Conservation (phyloP, 2,329 filamentous ascomycete genomes). For the Pseudogymnoascus sp. region DNA sequence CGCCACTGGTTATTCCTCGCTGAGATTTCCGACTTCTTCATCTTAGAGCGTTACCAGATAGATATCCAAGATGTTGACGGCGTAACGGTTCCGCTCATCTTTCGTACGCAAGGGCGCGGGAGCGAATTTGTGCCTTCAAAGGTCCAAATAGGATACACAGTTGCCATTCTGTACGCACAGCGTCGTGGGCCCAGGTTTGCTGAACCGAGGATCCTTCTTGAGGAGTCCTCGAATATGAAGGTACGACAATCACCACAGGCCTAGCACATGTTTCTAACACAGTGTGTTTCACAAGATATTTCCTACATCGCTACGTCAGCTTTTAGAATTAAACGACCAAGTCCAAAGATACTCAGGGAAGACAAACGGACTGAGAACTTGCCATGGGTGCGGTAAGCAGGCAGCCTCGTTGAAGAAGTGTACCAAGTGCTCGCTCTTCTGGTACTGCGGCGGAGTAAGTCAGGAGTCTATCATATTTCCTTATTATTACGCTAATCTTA, state of each 20-base stretch:
- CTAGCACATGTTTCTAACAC: conserved; percentile 9
- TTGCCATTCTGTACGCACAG: conserved; percentile 19
- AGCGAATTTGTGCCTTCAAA: conserved; percentile 19
- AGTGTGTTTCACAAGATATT: conserved; percentile 15
- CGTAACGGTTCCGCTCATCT: conserved; percentile 22
- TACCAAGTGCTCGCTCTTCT: conserved; percentile 20
- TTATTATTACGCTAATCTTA: conserved; percentile 12
- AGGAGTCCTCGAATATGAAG: conserved; percentile 17
- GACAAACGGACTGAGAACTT: conserved; percentile 17
- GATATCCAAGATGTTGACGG: conserved; percentile 22
- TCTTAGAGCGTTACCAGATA: conserved; percentile 21
- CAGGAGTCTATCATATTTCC: background rate
- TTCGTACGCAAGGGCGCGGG: conserved; percentile 23
- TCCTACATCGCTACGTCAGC: conserved; percentile 14
- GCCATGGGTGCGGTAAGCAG: conserved; percentile 18
- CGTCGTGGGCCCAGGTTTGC: conserved; percentile 12
- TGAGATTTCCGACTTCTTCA: conserved; percentile 16
- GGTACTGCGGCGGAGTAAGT: conserved; percentile 23
- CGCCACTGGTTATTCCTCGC: conserved; percentile 20
- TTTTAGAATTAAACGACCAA: conserved; percentile 17
- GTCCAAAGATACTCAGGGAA: conserved; percentile 20
- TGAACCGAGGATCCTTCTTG: conserved; percentile 15
- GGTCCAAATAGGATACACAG: conserved; percentile 16
- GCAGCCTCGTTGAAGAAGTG: conserved; percentile 17
- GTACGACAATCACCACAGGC: conserved; percentile 12